A percentile compares a stretch with the other conserved stretches of the same genome.
Conservation (phyloP, 2,329 filamentous ascomycete species). For the Eutypa lata region DNA sequence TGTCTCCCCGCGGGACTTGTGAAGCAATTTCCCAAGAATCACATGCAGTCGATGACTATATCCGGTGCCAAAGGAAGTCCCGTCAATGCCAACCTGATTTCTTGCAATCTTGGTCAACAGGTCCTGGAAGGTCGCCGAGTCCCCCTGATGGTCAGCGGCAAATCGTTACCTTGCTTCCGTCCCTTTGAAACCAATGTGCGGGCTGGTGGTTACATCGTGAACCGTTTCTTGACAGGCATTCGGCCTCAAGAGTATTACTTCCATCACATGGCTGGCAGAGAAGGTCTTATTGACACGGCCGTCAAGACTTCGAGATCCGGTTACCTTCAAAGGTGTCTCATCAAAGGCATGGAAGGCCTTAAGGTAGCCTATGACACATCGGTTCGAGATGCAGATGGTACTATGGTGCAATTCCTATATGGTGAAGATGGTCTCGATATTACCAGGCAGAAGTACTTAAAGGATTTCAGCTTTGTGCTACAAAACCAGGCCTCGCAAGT, state of each 20-base stretch:
- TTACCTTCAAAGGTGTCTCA: conserved; percentile 92
- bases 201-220: conserved; percentile 89
- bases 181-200: conserved; percentile 86
- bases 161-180: conserved; percentile 90
- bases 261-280: conserved; percentile 98
- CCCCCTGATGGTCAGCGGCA: conserved; percentile 96
- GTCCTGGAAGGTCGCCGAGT: conserved; percentile 93
- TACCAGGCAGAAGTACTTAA: conserved; percentile 88
- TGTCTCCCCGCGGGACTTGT: conserved; percentile 81
- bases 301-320: conserved; percentile 98
- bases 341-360: conserved; percentile 97
- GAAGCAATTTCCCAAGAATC: conserved; percentile 92
- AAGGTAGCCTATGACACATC: conserved; percentile 91
- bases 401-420: conserved; percentile 91
- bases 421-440: conserved; percentile 95
- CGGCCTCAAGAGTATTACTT: conserved; percentile 98
- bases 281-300: conserved; percentile 97
- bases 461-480: conserved; percentile 85
- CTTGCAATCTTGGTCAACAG: conserved; percentile 95
- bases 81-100: conserved; percentile 97
- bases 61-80: conserved; percentile 90
- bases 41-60: conserved; percentile 98
- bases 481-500: conserved; percentile 81
- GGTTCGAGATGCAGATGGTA: conserved; percentile 90
- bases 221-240: conserved; percentile 96